Evolutionary conservation across 306 rosid species (phyloP), one percentile per base, ranked within the genome.

Genomic region (Mimosa pudica): DNA sequence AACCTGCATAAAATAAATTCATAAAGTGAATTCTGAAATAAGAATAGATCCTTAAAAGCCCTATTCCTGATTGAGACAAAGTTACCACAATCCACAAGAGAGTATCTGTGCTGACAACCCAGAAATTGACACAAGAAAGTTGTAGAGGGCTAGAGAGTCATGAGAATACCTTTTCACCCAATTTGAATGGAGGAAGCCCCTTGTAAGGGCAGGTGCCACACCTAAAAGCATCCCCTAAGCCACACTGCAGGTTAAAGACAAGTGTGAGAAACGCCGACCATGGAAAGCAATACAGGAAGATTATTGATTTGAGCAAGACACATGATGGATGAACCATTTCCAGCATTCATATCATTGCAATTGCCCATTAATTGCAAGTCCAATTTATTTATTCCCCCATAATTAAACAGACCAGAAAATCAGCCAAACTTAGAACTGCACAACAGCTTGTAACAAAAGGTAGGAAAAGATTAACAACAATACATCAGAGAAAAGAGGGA

Each of bases 181-280:
- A 44, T 86, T 93, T 93, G 87, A 95, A 95, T 33, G 94, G 74
- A 76, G 98, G 96, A 77, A 95, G 93, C 61, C 99, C 99, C 85
- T 91, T 95, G 89, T 93, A 95, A 35, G 99, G 99, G 82, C 99
- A 95, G 6, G 98, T 89, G 73, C 90, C 16, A 81, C 99, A 95
- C 79, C 99, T 93, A 76, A 95, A 95, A 74, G 99, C 99, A 83
- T 95, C 99, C 45, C 99, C 98, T 10, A 95, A 86, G 9, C 98
- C 98, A 89, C 99, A 95, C 99, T 95, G 96, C 86, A 88, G 68
- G 63, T 77, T 5, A 81, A 48, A 82, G 33, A 72, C 72, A 79
- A 79, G 18, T 75, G 77, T 87, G 18, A 88, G 61, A 30, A 79
- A 76, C 44, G 90, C 18, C 73, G 64, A 78, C 54, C 60, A 61